Percentiles rank a stretch among this genome's conserved stretches.
Evolutionary conservation across 2,329 filamentous ascomycete genomes (phyloP).

Genomic region (Colletotrichum falcatum): DNA sequence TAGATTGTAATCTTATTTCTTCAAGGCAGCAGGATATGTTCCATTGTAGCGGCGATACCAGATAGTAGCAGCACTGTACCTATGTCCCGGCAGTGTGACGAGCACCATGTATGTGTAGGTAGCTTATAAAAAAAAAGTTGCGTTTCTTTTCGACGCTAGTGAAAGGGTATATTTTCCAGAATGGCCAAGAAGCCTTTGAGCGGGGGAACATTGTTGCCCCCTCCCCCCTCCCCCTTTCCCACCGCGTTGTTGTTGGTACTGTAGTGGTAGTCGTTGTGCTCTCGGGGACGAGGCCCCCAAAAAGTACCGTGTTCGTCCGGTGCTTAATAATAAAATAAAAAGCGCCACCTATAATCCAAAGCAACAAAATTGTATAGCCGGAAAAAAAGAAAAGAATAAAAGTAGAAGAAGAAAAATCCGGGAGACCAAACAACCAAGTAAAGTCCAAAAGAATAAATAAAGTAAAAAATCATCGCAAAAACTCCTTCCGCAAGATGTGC

Average conservation of each 20-base stretch:
- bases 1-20: constrained; percentile 3
- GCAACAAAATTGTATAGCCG: background rate
- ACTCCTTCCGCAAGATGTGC: constrained; percentile 6
- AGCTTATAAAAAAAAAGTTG: constrained; percentile 12
- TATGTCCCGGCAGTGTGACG: background rate
- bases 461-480: background rate
- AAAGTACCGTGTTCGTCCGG: background rate
- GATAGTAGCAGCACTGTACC: background rate
- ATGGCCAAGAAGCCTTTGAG: background rate
- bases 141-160: constrained; percentile 25
- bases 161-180: constrained; percentile 39
- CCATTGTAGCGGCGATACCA: background rate
- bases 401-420: too few relatives aligned
- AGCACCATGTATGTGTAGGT: background rate
- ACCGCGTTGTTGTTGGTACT: background rate
- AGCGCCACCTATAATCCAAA: background rate
- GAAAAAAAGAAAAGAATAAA: too few relatives aligned
- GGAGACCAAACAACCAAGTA: background rate
- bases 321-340: background rate
- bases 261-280: background rate
- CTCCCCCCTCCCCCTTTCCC: background rate
- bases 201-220: background rate
- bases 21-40: constrained; percentile 12
- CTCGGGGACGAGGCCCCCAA: background rate
- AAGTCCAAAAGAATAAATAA: background rate